A percentile compares a stretch with the other conserved stretches of the same genome.
These are phyloP conservation scores for Triticum dicoccoides DNA, from an alignment of 176 grass and related monocot genomes.

Conservation along the genomic window DNA sequence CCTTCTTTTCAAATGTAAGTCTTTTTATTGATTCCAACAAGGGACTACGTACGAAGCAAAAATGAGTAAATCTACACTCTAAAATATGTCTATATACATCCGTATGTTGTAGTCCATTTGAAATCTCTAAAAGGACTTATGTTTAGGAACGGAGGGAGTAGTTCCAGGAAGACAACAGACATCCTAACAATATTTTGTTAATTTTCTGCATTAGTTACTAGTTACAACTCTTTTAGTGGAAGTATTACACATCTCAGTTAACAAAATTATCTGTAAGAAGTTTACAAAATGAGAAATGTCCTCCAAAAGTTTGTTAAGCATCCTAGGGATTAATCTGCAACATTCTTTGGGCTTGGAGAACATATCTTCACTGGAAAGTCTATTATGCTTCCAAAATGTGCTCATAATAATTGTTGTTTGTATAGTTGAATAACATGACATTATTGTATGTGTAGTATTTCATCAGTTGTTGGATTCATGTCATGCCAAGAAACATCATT, in stretches of 20 bases:
- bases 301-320: conserved; percentile 62
- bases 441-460: conserved; percentile 51
- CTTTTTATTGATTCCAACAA: no score
- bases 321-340: conserved; percentile 55
- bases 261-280: conserved; percentile 84
- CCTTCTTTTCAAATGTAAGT: no score
- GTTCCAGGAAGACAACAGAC: background rate
- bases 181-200: background rate
- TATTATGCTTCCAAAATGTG: background rate
- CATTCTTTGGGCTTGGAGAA: conserved; percentile 70
- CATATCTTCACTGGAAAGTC: conserved; percentile 86
- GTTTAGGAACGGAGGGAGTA: no score
- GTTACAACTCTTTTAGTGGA: background rate
- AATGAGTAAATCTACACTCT: no score
- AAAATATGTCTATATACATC: no score
- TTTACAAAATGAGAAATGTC: conserved; percentile 60
- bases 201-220: no score
- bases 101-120: no score
- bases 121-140: no score
- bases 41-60: no score
- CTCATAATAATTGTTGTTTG: background rate
- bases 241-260: background rate
- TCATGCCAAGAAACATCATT: conserved; percentile 91
- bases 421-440: background rate
- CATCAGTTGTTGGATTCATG: conserved; percentile 76